Percentiles rank a stretch among this genome's conserved stretches.
Evolutionary conservation across 768 basidiomycete species (phyloP).

Genomic region (Naganishia randhawae): DNA sequence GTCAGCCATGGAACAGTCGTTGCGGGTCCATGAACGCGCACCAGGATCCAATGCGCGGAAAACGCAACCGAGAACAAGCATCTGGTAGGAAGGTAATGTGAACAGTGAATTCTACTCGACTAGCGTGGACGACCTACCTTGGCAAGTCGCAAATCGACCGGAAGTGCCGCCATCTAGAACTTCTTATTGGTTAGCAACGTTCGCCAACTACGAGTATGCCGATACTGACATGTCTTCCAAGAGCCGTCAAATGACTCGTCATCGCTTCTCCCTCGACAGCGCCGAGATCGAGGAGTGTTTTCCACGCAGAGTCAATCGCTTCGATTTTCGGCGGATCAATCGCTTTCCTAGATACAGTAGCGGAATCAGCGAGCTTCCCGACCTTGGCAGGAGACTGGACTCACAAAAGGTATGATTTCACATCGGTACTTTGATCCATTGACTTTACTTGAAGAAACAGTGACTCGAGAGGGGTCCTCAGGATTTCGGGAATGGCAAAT

Average conservation of each 20-base stretch:
- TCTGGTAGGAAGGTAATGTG: slow-evolving; percentile 54
- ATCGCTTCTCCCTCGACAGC: slow-evolving; percentile 61
- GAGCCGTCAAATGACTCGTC: slow-evolving; percentile 63
- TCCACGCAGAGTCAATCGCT: slow-evolving; percentile 74
- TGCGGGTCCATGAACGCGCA: slow-evolving; percentile 25
- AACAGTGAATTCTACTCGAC: background rate
- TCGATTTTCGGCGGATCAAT: slow-evolving; percentile 75
- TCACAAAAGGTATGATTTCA: slow-evolving; percentile 57
- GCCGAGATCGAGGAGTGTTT: slow-evolving; percentile 68
- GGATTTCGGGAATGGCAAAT: slow-evolving; percentile 82
- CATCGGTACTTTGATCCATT: slow-evolving; percentile 70
- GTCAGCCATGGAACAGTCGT: background rate
- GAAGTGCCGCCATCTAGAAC: slow-evolving; percentile 65
- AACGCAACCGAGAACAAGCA: slow-evolving; percentile 78
- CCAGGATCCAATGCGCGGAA: slow-evolving; percentile 74
- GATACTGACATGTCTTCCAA: slow-evolving; percentile 70
- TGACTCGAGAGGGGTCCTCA: slow-evolving; percentile 77
- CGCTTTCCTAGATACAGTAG: slow-evolving; percentile 55
- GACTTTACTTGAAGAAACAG: slow-evolving; percentile 77
- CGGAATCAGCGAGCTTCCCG: background rate
- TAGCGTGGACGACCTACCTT: slow-evolving; percentile 54
- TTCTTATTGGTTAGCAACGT: slow-evolving; percentile 24
- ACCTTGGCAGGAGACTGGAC: background rate
- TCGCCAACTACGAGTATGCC: background rate
- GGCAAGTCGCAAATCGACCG: slow-evolving; percentile 77